Conservation (phyloP, 176 grass and related monocot genomes). For the maize (Zea mays) region DNA sequence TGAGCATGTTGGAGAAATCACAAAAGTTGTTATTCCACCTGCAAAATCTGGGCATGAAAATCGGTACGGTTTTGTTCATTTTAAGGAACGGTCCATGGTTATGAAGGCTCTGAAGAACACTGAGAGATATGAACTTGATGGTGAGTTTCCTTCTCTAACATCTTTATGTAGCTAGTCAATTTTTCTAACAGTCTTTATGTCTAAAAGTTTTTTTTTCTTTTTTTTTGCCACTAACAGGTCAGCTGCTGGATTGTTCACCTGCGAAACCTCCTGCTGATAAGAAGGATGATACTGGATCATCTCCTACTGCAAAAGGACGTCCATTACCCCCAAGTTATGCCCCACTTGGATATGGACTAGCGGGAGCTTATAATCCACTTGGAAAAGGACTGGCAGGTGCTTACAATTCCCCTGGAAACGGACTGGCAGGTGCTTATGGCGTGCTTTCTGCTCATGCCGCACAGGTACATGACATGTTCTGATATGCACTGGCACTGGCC, state of each 20-base stretch:
- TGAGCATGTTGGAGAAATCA: slow-evolving; percentile 78
- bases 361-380: slow-evolving; percentile 32
- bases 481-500: not conserved
- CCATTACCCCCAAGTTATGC: slow-evolving; percentile 54
- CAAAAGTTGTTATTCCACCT: slow-evolving; percentile 78
- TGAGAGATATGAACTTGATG: slow-evolving; percentile 78
- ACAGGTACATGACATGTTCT: slow-evolving; percentile 48
- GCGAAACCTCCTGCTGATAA: slow-evolving; percentile 84
- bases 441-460: slow-evolving; percentile 36
- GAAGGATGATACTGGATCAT: slow-evolving; percentile 51
- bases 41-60: slow-evolving; percentile 84
- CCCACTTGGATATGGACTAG: slow-evolving; percentile 57
- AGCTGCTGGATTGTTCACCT: slow-evolving; percentile 80
- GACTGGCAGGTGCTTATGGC: slow-evolving; percentile 56
- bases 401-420: slow-evolving; percentile 58
- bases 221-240: slow-evolving; percentile 51
- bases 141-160: slow-evolving; percentile 41
- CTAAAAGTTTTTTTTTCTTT: not conserved
- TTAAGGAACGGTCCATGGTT: slow-evolving; percentile 64
- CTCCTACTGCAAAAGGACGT: slow-evolving; percentile 51
- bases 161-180: not conserved
- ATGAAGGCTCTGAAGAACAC: slow-evolving; percentile 81
- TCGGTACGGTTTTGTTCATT: slow-evolving; percentile 93
- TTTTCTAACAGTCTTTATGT: slow-evolving; percentile 3
- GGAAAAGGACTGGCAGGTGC: slow-evolving; percentile 49